phyloP scores from a whole-genome alignment of 805 yeast species.

The Yarrowia yakushimensis region DNA sequence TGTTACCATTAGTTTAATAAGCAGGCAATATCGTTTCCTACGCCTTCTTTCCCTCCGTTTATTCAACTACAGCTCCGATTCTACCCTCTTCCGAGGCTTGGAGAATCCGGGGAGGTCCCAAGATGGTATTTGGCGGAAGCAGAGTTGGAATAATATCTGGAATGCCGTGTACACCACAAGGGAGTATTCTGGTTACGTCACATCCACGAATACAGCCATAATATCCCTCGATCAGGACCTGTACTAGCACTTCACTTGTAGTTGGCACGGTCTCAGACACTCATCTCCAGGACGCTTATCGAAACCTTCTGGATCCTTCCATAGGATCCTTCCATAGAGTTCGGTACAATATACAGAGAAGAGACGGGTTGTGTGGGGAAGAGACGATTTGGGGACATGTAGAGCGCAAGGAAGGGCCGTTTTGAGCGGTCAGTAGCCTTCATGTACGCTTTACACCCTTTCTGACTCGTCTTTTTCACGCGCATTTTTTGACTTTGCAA shows the following conservation, averaged over 20 bases:
- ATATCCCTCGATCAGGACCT: too few species aligned
- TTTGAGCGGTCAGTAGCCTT: not conserved
- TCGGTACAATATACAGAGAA: not conserved
- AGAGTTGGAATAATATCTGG: not conserved
- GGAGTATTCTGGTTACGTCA: too few species aligned
- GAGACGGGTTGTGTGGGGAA: not conserved
- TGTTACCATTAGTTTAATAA: too few species aligned
- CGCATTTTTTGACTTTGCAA: slow-evolving; percentile 5
- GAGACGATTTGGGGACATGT: not conserved
- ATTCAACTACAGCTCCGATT: not conserved
- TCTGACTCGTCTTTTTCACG: not conserved
- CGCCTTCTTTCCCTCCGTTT: not conserved
- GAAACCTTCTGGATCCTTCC: slow-evolving; percentile 21
- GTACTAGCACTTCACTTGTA: too few species aligned
- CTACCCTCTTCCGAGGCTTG: not conserved
- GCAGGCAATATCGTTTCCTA: too few species aligned
- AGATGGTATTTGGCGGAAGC: not conserved
- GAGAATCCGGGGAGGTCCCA: slow-evolving; percentile 10
- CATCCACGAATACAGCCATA: too few species aligned
- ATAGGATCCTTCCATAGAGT: slow-evolving; percentile 18
- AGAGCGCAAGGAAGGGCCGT: not conserved
- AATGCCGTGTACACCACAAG: too few species aligned
- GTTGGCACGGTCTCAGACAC: too few species aligned
- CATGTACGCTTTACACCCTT: not conserved
- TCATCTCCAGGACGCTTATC: not conserved